A percentile compares a stretch with the other conserved stretches of the same genome.
Conservation (phyloP, 768 basidiomycete genomes). For the Thelephora ganbajun region DNA sequence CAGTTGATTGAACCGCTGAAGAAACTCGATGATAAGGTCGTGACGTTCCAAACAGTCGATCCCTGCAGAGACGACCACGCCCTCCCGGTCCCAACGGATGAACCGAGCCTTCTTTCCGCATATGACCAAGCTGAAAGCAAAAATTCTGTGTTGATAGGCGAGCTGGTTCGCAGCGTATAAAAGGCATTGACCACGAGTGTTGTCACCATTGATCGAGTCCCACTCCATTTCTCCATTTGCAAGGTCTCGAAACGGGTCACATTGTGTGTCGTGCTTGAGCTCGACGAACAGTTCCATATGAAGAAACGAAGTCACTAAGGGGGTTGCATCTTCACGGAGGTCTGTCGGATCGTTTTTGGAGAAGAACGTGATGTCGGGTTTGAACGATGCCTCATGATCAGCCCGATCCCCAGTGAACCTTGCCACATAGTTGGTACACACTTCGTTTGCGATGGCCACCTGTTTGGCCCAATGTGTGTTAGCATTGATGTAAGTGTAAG, state of each 20-base stretch:
- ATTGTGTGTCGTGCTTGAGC: not conserved
- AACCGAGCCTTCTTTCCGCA: conserved; percentile 14
- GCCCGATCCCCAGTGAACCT: no score
- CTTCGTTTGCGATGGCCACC: no score
- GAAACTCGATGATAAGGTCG: conserved; percentile 14
- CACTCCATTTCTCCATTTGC: not conserved
- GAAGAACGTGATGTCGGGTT: no score
- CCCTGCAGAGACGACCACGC: conserved; percentile 15
- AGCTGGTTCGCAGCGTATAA: conserved; percentile 11
- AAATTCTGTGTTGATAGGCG: conserved; percentile 16
- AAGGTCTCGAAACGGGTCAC: conserved; percentile 5
- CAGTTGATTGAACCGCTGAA: conserved; percentile 16
- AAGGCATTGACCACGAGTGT: conserved; percentile 10
- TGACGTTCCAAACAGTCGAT: conserved; percentile 14
- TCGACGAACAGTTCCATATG: conserved; percentile 7
- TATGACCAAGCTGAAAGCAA: conserved; percentile 16
- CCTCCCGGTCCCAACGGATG: conserved; percentile 21
- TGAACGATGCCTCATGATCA: no score
- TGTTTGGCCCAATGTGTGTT: no score
- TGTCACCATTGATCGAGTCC: no score
- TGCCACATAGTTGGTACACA: no score
- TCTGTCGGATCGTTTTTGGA: not conserved
- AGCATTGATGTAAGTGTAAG: no score
- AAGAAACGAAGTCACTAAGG: not conserved
- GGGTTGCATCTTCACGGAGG: not conserved